Evolutionary conservation across 805 yeast species (phyloP), one percentile per base, ranked within the genome.

Genomic region (Teunomyces panamensis): DNA sequence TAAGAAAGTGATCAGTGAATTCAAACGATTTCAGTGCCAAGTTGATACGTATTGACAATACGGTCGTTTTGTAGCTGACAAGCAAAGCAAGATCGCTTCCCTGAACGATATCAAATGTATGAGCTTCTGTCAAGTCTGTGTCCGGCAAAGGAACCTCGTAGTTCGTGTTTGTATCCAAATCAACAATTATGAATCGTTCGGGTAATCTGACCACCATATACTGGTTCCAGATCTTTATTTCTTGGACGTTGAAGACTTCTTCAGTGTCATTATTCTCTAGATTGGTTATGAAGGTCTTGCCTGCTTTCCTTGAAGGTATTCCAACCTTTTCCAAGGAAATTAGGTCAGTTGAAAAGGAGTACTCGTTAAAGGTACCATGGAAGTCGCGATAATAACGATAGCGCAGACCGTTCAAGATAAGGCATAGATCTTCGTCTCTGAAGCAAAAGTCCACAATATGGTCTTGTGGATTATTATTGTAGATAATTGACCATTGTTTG

Each of bases 281-380:
- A 49, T 71, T 60, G 9, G 67, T 62, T 39, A 69, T 64, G n/a
- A 55, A 55, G 8, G 43, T n/a, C 30, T 60, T 10, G 33, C 26
- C 14, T 9, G 20, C 14, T 10, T 42, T 14, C 13, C 20, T 29
- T 27, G 30, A 30, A 24, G 28, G 8, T 24, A 30, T n/a, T 13
- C 39, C 9, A 33, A 34, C 11, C 45, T 46, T 11, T 49, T 14
- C 30, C 53, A 47, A 14, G 58, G 62, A 24, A 63, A 59, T 49
- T 37, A 62, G 45, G 30, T 58, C 56, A 5, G 56, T 49, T 5
- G 59, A 57, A 44, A 51, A 69, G 8, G 46, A 42, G 54, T 72
- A 75, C 55, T 84, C 89, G 42, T 73, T 72, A 60, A 87, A 88
- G 39, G 79, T 83, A 3, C 88, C 87, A 16, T 79, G 79, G 52